Evolutionary conservation across 371 early-diverging fungal species (phyloP).

Genomic region (Apophysomyces variabilis): DNA sequence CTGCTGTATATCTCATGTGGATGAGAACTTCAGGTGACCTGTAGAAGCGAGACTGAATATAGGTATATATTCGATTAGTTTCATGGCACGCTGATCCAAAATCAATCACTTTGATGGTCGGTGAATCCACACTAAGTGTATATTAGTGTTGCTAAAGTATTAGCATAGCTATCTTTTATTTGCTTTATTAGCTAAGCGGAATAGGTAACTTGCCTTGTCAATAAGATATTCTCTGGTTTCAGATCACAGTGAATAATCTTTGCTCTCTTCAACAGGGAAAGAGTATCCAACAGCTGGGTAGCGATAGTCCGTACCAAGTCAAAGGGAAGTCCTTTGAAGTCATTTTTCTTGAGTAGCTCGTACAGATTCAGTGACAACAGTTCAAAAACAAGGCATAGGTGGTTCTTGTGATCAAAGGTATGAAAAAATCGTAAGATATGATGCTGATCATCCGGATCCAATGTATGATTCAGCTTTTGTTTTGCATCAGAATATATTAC

Average conservation of each 20-base stretch:
- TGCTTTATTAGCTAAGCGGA: not conserved
- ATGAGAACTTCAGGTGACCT: constrained; percentile 97
- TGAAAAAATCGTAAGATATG: constrained; percentile 83
- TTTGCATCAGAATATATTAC: constrained; percentile 10
- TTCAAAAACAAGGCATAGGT: constrained; percentile 96
- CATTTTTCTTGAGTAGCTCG: constrained; percentile 91
- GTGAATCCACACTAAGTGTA: constrained; percentile 61
- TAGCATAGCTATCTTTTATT: too few species aligned
- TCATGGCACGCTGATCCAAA: constrained; percentile 96
- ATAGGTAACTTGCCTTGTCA: constrained; percentile 68
- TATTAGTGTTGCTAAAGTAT: not conserved
- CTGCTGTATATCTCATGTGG: constrained; percentile 86
- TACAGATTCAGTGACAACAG: constrained; percentile 93
- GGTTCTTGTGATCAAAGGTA: constrained; percentile 88
- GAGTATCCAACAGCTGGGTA: constrained; percentile 86
- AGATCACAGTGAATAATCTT: constrained; percentile 97
- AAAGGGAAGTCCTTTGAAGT: constrained; percentile 86
- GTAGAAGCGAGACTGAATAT: constrained; percentile 97
- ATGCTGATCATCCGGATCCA: constrained; percentile 75
- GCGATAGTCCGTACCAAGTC: constrained; percentile 85
- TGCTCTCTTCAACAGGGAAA: constrained; percentile 79
- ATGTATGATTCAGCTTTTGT: constrained; percentile 70
- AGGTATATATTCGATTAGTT: constrained; percentile 84
- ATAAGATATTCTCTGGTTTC: constrained; percentile 97
- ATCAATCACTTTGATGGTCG: constrained; percentile 96